Evolutionary conservation across 495 filamentous ascomycete species (phyloP).

Genomic region (Rhypophila decipiens): DNA sequence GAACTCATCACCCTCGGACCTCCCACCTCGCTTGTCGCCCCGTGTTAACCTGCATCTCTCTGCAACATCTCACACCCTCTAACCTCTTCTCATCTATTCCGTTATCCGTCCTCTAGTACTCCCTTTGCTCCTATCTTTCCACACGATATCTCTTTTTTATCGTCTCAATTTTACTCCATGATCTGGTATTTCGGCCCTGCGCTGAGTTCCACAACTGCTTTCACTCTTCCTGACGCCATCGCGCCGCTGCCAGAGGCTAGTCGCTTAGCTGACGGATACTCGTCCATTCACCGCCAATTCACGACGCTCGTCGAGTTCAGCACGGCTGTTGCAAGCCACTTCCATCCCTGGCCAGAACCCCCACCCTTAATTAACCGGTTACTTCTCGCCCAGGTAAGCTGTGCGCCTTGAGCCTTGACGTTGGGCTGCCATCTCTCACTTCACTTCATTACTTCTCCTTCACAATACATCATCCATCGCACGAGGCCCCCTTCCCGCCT

Average conservation of each 20-base stretch:
- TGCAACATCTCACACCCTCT: too few relatives aligned
- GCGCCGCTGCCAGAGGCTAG: neutral
- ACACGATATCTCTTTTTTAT: too few relatives aligned
- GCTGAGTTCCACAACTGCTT: neutral
- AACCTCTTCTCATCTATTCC: neutral
- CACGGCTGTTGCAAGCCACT: neutral
- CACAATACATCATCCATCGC: neutral
- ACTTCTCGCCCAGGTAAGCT: neutral
- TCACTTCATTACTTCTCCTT: neutral
- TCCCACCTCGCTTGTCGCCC: conserved; percentile 6
- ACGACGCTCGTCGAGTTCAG: neutral
- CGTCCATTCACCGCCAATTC: neutral
- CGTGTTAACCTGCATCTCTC: neutral
- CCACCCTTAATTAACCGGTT: neutral
- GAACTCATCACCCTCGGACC: conserved; percentile 10
- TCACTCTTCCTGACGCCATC: neutral
- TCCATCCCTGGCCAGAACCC: neutral
- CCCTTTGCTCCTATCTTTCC: too few relatives aligned
- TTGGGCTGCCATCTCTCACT: neutral
- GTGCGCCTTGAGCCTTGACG: neutral
- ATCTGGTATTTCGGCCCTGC: conserved; percentile 1
- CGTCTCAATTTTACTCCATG: too few relatives aligned
- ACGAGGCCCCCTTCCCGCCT: neutral
- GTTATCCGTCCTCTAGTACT: too few relatives aligned
- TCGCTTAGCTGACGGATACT: neutral